Evolutionary conservation across 2,329 filamentous ascomycete genomes (phyloP).

Genomic region (Nigrospora oryzae): DNA sequence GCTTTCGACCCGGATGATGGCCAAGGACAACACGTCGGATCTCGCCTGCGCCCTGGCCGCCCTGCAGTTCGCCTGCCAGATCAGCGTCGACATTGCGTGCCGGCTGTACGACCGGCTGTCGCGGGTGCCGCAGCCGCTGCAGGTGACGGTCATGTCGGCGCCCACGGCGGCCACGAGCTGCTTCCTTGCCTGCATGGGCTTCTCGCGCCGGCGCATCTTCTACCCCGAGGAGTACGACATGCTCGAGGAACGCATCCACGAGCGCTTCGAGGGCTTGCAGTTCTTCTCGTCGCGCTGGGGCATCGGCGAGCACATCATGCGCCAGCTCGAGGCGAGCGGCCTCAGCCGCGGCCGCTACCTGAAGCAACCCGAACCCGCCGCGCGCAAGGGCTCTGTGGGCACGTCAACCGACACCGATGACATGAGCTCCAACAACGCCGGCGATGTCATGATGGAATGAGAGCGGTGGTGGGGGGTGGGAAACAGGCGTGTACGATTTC

Average conservation of each 20-base stretch:
- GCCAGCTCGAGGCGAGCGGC: not conserved
- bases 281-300: not conserved
- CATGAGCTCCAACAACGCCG: too few species aligned
- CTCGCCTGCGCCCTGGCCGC: not conserved
- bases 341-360: not conserved
- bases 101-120: not conserved
- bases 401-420: too few species aligned
- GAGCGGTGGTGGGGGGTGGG: too few species aligned
- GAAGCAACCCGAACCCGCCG: not conserved
- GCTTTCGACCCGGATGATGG: not conserved
- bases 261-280: not conserved
- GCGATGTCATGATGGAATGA: too few species aligned
- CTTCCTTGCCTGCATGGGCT: not conserved
- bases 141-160: not conserved
- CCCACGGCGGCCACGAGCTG: not conserved
- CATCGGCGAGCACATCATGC: conserved; percentile 1
- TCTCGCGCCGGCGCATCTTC: not conserved
- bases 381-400: too few species aligned
- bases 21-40: not conserved
- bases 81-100: conserved; percentile 1
- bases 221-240: not conserved
- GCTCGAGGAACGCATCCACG: not conserved
- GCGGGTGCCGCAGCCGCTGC: not conserved
- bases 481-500: too few species aligned
- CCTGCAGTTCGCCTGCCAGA: not conserved